phyloP scores from a whole-genome alignment of 441 rosid genomes.

The Rhodomyrtus psidioides region DNA sequence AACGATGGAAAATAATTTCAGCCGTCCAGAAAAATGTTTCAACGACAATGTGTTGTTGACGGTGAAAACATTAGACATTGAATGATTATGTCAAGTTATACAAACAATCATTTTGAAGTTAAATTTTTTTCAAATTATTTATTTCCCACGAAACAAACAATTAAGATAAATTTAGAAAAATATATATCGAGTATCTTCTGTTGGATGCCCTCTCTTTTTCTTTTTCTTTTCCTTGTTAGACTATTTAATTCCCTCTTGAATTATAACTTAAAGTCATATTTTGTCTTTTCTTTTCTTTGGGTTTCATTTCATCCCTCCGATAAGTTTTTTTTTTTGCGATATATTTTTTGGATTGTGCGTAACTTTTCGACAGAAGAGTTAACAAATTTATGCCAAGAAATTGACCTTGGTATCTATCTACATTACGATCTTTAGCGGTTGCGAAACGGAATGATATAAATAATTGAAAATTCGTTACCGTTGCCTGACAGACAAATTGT shows the following conservation, averaged over 20 bases:
- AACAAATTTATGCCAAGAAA: background rate
- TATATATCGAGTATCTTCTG: background rate
- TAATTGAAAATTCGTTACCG: background rate
- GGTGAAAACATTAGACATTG: background rate
- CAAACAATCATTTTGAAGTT: background rate
- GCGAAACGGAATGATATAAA: background rate
- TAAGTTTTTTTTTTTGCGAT: no score
- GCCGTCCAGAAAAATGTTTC: background rate
- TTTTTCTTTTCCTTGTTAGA: background rate
- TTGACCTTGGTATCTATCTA: no score
- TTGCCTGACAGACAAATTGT: background rate
- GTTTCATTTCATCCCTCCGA: no score
- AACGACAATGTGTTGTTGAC: background rate
- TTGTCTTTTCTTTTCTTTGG: background rate
- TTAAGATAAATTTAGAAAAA: background rate
- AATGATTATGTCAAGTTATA: background rate
- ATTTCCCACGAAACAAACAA: rapidly evolving
- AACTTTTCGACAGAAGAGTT: background rate
- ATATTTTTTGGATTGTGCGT: no score
- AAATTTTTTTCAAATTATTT: background rate
- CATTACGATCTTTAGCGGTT: no score
- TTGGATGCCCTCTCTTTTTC: background rate
- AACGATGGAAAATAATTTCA: background rate
- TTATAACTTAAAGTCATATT: background rate
- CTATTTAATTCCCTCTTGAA: background rate